Base-by-base conservation (phyloP, 176 grass and related monocot species). In the Carex pumila region DNA sequence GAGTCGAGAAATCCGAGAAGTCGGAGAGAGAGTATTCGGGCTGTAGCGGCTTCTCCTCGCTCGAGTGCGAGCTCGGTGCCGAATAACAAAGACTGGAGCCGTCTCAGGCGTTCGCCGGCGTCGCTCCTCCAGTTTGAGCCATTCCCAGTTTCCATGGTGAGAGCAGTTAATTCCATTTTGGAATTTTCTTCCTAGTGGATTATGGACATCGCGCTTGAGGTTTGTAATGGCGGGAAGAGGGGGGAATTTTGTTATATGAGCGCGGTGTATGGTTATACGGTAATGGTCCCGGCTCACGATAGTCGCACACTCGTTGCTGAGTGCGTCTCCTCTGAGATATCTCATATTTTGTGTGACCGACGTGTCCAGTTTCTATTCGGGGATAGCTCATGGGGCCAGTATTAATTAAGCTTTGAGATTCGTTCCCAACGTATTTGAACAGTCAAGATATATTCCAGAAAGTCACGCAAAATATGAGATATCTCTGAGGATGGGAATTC, bases 1-100 rank as follows among this genome's bases (percentile, higher is more conserved):
- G 86, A 92, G 34, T 98, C 90, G 82, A 98, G 89, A 85, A 98
- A 94, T 79, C 95, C 95, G 57, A 98, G 85, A 67, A 98, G 92
- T 84, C 95, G 95, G 73, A 98, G 89, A 77, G 86, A 88, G 45
- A 98, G 92, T 12, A 52, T 79, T 69, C 86, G 91, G 13, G 95
- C 89, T 61, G 68, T 87, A 57, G 84, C 67, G 58, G 88, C 60
- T 41, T 98, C 92, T 63, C 87, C 89, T 15, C 84, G 68, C 21
- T 94, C 88, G 47, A 98, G 89, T 57, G 92, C 91, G 41, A 84
- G 84, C 14, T 94, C 92, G 41, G 89, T 87, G 31, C 92, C 95
- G 79, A 93, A 98, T 43, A 93, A 84, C 78, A 98, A 84, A 11
- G 91, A 93, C 71, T 94, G 95, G 31, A 94, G 64, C 25, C 95